Evolutionary conservation across 768 basidiomycete genomes (phyloP).

Genomic region (Amylocystis lapponica): DNA sequence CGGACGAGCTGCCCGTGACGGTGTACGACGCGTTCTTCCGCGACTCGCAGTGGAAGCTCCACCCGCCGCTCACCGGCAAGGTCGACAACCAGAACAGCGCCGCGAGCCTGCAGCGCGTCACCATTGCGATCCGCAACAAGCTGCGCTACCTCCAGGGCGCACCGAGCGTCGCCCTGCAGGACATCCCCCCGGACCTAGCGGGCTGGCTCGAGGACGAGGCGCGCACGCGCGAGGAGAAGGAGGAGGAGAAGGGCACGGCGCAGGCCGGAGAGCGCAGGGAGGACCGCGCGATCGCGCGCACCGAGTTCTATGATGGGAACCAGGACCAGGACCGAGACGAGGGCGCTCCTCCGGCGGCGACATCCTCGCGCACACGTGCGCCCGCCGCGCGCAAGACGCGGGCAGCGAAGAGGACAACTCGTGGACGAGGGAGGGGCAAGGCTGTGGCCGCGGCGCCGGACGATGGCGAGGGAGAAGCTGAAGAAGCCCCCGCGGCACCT

Average conservation of each 20-base stretch:
- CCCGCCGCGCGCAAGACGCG: slow-evolving; percentile 19
- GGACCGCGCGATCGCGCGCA: slow-evolving; percentile 49
- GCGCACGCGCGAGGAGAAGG: slow-evolving; percentile 57
- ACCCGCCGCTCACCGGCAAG: slow-evolving; percentile 85
- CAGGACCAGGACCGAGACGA: slow-evolving; percentile 54
- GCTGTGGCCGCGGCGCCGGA: slow-evolving; percentile 21
- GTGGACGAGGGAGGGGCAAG: slow-evolving; percentile 27
- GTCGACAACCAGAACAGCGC: slow-evolving; percentile 92
- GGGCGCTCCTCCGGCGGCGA: slow-evolving; percentile 14
- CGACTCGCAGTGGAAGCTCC: slow-evolving; percentile 87
- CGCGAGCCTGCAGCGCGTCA: slow-evolving; percentile 79
- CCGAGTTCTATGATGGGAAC: slow-evolving; percentile 73
- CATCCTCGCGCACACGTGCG: slow-evolving; percentile 14
- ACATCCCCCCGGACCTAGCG: slow-evolving; percentile 89
- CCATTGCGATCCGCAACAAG: slow-evolving; percentile 80
- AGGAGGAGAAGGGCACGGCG: slow-evolving; percentile 59
- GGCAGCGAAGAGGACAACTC: slow-evolving; percentile 22
- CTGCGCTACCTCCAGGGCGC: slow-evolving; percentile 91
- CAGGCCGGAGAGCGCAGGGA: slow-evolving; percentile 49
- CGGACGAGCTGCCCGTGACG: slow-evolving; percentile 83
- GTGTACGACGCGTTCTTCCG: slow-evolving; percentile 92
- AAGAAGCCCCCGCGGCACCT: slow-evolving; percentile 24
- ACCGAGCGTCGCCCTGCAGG: slow-evolving; percentile 94
- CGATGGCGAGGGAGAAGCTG: slow-evolving; percentile 36
- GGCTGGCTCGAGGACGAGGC: slow-evolving; percentile 73